phyloP scores from a whole-genome alignment of 768 basidiomycete genomes.

The Phlegmacium glaucopus region DNA sequence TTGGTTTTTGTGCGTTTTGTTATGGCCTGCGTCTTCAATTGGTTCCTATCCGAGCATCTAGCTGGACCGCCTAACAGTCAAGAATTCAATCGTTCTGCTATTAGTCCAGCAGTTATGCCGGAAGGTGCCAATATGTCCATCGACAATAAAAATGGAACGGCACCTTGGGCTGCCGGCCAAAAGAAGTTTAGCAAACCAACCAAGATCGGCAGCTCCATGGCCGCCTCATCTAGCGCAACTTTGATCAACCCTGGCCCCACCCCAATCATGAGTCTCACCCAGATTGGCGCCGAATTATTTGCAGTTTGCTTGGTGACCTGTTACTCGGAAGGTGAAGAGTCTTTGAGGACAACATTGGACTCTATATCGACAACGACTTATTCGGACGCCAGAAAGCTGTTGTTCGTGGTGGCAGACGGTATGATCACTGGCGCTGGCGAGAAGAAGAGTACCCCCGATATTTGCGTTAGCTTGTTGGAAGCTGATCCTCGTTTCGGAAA shows the following conservation, averaged over 20 bases:
- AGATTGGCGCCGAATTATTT: conserved; percentile 94
- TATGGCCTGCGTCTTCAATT: conserved; percentile 97
- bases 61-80: conserved; percentile 71
- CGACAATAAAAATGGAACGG: conserved; percentile 87
- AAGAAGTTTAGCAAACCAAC: conserved; percentile 48
- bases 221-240: conserved; percentile 53
- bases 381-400: conserved; percentile 86
- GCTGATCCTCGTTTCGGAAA: conserved; percentile 95
- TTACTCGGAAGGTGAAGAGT: conserved; percentile 96
- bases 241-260: conserved; percentile 51
- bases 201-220: conserved; percentile 48
- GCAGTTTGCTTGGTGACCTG: conserved; percentile 95
- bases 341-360: conserved; percentile 87
- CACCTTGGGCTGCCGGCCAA: conserved; percentile 81
- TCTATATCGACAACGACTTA: conserved; percentile 90
- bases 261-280: conserved; percentile 69
- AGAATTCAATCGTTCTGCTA: conserved; percentile 76
- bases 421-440: conserved; percentile 99
- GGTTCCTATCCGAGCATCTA: conserved; percentile 86
- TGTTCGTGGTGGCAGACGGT: conserved; percentile 95
- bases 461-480: conserved; percentile 88
- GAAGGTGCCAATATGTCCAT: conserved; percentile 94
- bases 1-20: conserved; percentile 89
- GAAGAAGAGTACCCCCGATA: conserved; percentile 94
- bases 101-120: conserved; percentile 95